Evolutionary conservation across 495 filamentous ascomycete genomes (phyloP).

Genomic region (Daldinia decipiens): DNA sequence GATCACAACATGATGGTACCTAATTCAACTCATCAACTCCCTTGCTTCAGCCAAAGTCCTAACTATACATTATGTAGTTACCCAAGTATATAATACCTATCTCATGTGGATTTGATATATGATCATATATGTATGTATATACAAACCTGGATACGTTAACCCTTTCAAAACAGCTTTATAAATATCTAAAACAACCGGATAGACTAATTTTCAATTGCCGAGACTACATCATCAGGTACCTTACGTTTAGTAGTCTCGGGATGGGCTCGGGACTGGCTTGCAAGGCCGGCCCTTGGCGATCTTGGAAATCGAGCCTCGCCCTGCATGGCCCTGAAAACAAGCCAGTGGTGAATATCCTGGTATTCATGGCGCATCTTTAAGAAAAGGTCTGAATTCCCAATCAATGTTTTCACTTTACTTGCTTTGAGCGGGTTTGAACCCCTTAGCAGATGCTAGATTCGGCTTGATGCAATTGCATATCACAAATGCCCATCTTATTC

Average conservation of each 20-base stretch:
- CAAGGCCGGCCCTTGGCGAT: constrained; percentile 25
- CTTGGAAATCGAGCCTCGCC: constrained; percentile 13
- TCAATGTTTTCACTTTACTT: background rate
- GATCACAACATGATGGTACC: no score
- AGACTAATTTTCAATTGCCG: background rate
- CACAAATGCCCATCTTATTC: background rate
- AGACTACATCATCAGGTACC: constrained; percentile 1
- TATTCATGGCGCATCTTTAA: background rate
- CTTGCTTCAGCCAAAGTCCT: no score
- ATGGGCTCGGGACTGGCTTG: constrained; percentile 3
- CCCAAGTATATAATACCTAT: no score
- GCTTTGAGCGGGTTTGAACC: background rate
- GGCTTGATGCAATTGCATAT: background rate
- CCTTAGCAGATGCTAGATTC: background rate
- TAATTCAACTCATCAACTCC: no score
- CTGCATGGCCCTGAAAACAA: constrained; percentile 8
- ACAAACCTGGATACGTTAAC: background rate
- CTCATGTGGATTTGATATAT: no score
- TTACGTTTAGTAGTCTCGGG: background rate
- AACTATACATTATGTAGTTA: no score
- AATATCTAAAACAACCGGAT: background rate
- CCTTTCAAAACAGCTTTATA: background rate
- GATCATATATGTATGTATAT: no score
- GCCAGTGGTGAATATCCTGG: background rate
- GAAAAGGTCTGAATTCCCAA: background rate